A percentile compares a stretch with the other conserved stretches of the same genome.
phyloP scores from a whole-genome alignment of 2,329 filamentous ascomycete species.

The Penicillium sp. region DNA sequence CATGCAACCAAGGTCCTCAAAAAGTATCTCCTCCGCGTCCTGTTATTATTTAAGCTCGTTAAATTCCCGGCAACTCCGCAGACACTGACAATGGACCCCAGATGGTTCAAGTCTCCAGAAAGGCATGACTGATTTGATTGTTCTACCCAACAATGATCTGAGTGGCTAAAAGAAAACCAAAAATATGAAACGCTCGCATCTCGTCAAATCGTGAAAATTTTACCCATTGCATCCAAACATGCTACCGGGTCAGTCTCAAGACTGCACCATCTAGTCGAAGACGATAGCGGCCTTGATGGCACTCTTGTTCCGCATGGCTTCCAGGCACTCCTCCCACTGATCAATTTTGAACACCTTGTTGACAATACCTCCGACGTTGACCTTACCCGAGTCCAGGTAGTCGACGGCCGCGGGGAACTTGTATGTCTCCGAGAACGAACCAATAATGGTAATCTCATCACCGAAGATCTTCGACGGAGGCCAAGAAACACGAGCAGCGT shows the following conservation, averaged over 20 bases:
- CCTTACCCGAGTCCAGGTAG: conserved; percentile 52
- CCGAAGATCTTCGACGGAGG: conserved; percentile 71
- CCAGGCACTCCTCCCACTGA: conserved; percentile 70
- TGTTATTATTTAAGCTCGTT: background rate
- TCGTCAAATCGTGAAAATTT: conserved; percentile 2
- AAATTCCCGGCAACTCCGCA: background rate
- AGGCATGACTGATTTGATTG: background rate
- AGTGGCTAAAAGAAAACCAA: background rate
- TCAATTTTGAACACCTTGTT: conserved; percentile 76
- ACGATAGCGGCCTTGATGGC: conserved; percentile 76
- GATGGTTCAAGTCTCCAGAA: background rate
- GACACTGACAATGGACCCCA: too few species aligned
- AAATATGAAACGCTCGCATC: conserved; percentile 5
- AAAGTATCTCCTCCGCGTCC: background rate
- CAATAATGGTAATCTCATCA: conserved; percentile 72
- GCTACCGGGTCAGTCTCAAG: background rate
- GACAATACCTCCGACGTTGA: conserved; percentile 65
- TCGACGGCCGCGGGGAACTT: conserved; percentile 67
- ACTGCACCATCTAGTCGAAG: conserved; percentile 57
- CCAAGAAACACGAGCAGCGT: conserved; percentile 66
- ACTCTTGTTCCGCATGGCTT: conserved; percentile 71
- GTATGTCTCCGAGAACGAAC: conserved; percentile 73
- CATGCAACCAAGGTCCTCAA: conserved; percentile 24
- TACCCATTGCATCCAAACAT: background rate
- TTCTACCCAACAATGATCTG: conserved; percentile 6